Base-by-base conservation (phyloP, 2,329 filamentous ascomycete species). In the Lasiodiplodia sp. region DNA sequence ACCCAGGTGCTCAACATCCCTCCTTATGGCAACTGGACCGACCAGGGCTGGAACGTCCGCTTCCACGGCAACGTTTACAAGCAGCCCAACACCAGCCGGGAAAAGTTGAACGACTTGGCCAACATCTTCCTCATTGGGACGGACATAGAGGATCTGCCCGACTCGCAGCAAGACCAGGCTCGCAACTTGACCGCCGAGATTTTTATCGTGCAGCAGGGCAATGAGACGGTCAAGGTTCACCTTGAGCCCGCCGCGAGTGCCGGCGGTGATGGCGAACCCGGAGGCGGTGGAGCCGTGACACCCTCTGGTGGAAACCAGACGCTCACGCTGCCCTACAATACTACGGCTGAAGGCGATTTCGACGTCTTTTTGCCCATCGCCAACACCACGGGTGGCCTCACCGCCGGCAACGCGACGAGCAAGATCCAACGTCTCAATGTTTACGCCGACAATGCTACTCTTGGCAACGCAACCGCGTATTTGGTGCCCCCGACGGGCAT, bases 11-110 rank as follows among this genome's bases (percentile, higher is more conserved):
- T 93, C 70, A 93, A 93, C 71, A 76, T 93, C 10, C 90, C 91
- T 14, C 83, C 83, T 2, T 84, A 83, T 12, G 92, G 85, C n/a
- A 94, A 94, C 71, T 94, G 90, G 88, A 94, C 92, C 1, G 83
- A 89, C n/a, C 79, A 88, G 69, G 90, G 90, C 40, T 94, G 92
- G 92, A 92, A 90, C 71, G 85, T 94, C 3, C 86, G 91, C 34
- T 87, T 94, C 71, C 92, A 91, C 72, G 92, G 92, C 72, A 93
- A 93, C 74, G 89, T 94, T n/a, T 94, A 90, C 84, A 94, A 93
- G 78, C 87, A 91, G 70, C 92, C 92, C 1, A 87, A 92, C 69
- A 89, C 91, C 40, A 86, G 85, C 1, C 83, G 88, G 72, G 81
- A 83, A 40, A 91, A 88, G 72, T 81, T 94, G 56, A 86, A 94